Evolutionary conservation across 352 stramenopile genomes (phyloP).

Genomic region (Ophiocytium majus): DNA sequence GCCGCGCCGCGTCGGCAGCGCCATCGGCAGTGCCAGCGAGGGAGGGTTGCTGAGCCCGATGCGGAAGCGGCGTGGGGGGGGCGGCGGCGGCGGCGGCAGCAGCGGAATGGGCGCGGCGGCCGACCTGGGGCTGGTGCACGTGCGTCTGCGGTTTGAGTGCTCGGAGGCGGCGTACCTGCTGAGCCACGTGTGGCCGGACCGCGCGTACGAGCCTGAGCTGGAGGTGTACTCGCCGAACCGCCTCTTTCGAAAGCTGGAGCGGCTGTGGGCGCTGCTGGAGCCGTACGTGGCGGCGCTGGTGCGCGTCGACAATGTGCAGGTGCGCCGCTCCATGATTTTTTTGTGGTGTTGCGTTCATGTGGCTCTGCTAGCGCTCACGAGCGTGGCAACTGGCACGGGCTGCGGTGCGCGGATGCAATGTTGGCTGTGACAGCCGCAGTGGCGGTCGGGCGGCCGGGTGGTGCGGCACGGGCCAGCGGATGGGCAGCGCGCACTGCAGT

Average conservation of each 20-base stretch:
- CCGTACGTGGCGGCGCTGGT: neutral
- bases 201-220: neutral
- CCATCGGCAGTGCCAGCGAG: no score
- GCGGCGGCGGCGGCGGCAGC: no score
- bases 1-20: no score
- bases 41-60: no score
- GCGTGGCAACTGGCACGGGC: no score
- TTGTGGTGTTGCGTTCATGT: neutral
- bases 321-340: neutral
- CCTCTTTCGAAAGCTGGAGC: neutral
- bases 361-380: no score
- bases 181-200: slow-evolving; percentile 8
- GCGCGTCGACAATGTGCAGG: neutral
- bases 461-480: no score
- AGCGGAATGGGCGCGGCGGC: neutral
- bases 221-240: slow-evolving; percentile 10
- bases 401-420: no score
- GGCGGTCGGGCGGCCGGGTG: no score
- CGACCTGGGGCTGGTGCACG: neutral
- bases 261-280: neutral
- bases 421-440: no score
- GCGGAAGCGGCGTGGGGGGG: no score
- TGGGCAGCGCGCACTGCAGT: no score
- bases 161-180: neutral
- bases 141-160: neutral